A percentile compares a stretch with the other conserved stretches of the same genome.
These are phyloP conservation scores for Rhodotorula sp. DNA, from an alignment of 1,284 basidiomycete genomes.

Conservation along the genomic window DNA sequence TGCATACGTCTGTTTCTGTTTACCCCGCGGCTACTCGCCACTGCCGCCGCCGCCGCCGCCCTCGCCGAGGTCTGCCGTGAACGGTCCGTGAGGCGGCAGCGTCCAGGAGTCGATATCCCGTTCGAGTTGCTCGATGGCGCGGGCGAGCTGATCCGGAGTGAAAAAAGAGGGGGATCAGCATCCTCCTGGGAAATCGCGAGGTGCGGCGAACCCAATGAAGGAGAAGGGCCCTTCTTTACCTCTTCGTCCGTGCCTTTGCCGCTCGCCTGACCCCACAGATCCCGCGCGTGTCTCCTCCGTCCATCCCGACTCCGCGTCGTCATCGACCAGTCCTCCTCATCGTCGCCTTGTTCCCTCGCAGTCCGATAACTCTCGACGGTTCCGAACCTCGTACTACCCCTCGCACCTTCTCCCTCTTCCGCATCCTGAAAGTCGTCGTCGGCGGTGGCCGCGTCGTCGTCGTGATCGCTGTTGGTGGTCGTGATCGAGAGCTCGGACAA, in stretches of 20 bases:
- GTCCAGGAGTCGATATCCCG: conserved; percentile 15
- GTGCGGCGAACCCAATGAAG: too few relatives aligned
- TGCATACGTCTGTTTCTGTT: too few relatives aligned
- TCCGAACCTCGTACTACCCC: conserved; percentile 3
- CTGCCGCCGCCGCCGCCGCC: not conserved
- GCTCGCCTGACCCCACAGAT: not conserved
- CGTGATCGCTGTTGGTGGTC: not conserved
- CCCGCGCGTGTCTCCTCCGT: conserved; percentile 5
- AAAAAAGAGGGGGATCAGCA: too few relatives aligned
- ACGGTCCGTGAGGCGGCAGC: conserved; percentile 10
- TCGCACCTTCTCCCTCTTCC: not conserved
- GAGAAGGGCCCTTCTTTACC: conserved; percentile 1
- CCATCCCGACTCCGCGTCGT: not conserved
- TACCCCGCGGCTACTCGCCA: too few relatives aligned
- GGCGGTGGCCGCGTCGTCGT: not conserved
- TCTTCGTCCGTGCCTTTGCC: not conserved
- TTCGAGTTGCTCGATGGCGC: conserved; percentile 18
- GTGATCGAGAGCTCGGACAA: not conserved
- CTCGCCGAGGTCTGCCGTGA: conserved; percentile 18
- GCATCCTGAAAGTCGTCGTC: not conserved
- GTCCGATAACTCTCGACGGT: conserved; percentile 22
- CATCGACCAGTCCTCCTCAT: not conserved
- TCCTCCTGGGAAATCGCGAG: too few relatives aligned
- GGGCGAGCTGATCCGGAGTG: not conserved
- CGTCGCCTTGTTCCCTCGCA: conserved; percentile 5